Evolutionary conservation across 139 green algal species (phyloP).

Genomic region (Picochlorum sp.): DNA sequence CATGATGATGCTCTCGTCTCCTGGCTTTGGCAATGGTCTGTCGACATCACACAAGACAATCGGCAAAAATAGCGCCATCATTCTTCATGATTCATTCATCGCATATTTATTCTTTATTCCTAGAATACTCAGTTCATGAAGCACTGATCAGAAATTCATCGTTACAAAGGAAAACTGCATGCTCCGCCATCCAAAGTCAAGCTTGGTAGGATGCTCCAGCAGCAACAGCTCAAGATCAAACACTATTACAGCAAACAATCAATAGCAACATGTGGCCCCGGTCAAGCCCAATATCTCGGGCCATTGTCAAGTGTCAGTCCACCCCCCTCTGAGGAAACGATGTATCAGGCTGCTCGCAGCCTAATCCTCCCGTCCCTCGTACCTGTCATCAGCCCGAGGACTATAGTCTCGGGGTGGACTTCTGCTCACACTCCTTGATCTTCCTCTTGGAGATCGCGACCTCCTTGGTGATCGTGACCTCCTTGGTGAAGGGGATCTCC

Average conservation of each 20-base stretch:
- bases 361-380: background rate
- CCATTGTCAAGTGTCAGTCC: no score
- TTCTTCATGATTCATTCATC: no score
- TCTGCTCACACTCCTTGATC: conserved; percentile 2
- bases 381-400: background rate
- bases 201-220: no score
- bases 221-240: no score
- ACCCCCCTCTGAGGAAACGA: no score
- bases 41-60: background rate
- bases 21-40: conserved; percentile 66
- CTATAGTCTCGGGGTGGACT: background rate
- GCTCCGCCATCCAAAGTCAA: no score
- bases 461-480: background rate
- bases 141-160: no score
- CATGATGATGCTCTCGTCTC: conserved; percentile 24
- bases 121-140: background rate
- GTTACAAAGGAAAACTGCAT: no score
- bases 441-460: background rate
- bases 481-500: background rate
- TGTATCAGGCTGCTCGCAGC: background rate
- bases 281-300: no score
- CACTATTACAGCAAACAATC: no score
- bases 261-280: no score
- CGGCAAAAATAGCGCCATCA: no score
- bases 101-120: background rate